Evolutionary conservation across 2,329 filamentous ascomycete species (phyloP).

Genomic region (Bipolaris bicolor): DNA sequence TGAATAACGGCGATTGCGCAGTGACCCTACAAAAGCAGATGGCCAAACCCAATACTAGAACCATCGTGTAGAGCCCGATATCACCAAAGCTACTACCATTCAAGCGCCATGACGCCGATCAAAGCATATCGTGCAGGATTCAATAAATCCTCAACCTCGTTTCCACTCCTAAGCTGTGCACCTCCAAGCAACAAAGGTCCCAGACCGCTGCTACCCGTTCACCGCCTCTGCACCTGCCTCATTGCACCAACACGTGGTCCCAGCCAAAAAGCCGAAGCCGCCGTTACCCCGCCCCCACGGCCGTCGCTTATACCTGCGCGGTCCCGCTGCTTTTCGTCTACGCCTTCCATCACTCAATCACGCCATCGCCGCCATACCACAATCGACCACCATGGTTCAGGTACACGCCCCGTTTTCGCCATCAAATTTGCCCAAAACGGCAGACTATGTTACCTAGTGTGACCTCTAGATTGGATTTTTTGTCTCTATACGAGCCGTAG

Average conservation of each 20-base stretch:
- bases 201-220: constrained; percentile 7
- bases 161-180: not conserved
- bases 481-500: not conserved
- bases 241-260: not conserved
- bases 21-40: not conserved
- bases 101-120: not conserved
- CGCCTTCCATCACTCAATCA: constrained; percentile 32
- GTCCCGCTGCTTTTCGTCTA: constrained; percentile 18
- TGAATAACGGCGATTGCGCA: not conserved
- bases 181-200: not conserved
- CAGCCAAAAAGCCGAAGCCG: constrained; percentile 3
- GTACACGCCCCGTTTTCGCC: constrained; percentile 25
- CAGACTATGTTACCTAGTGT: constrained; percentile 21
- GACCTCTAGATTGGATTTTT: not conserved
- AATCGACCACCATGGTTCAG: constrained; percentile 33
- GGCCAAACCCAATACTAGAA: not conserved
- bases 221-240: not conserved
- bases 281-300: constrained; percentile 15
- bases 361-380: constrained; percentile 37
- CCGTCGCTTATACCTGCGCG: constrained; percentile 21
- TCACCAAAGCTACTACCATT: not conserved
- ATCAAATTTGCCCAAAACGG: constrained; percentile 24
- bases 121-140: not conserved
- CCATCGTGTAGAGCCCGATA: not conserved
- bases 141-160: not conserved